Conservation (phyloP, 2,329 filamentous ascomycete genomes). For the Pleoardoris graminearum region DNA sequence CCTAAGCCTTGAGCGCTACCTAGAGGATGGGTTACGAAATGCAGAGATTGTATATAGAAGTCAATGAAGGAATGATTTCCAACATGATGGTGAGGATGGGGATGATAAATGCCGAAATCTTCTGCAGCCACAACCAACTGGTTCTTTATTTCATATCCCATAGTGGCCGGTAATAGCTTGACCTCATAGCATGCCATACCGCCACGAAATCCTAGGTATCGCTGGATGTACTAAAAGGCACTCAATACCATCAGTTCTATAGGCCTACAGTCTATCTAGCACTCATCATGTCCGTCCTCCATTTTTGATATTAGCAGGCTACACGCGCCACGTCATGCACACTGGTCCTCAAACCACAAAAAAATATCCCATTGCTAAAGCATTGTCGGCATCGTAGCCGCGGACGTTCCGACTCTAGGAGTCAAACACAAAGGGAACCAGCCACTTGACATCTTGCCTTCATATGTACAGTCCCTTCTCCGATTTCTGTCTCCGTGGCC, state of each 20-base stretch:
- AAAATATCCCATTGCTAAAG: slow-evolving; percentile 15
- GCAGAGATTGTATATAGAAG: neutral
- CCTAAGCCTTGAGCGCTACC: slow-evolving; percentile 21
- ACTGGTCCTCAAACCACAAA: neutral
- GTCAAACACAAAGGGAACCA: slow-evolving; percentile 16
- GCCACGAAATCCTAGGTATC: no score
- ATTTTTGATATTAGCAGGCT: neutral
- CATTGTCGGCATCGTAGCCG: slow-evolving; percentile 13
- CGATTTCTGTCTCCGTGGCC: neutral
- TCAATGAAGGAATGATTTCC: slow-evolving; percentile 45
- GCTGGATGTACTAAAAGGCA: no score
- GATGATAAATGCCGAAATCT: neutral
- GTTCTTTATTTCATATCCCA: no score
- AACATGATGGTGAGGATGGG: slow-evolving; percentile 48
- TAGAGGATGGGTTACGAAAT: neutral
- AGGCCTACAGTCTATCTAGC: no score
- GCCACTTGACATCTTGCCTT: slow-evolving; percentile 11
- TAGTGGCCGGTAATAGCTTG: no score
- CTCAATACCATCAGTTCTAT: no score
- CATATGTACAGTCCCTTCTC: slow-evolving; percentile 17
- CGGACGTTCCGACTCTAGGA: slow-evolving; percentile 15
- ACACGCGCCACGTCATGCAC: neutral
- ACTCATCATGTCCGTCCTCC: neutral
- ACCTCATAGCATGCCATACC: no score
- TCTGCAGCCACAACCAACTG: no score